Percentiles rank a stretch among this genome's conserved stretches.
Conservation (phyloP, 805 yeast genomes). For the Suhomyces kilbournensis region DNA sequence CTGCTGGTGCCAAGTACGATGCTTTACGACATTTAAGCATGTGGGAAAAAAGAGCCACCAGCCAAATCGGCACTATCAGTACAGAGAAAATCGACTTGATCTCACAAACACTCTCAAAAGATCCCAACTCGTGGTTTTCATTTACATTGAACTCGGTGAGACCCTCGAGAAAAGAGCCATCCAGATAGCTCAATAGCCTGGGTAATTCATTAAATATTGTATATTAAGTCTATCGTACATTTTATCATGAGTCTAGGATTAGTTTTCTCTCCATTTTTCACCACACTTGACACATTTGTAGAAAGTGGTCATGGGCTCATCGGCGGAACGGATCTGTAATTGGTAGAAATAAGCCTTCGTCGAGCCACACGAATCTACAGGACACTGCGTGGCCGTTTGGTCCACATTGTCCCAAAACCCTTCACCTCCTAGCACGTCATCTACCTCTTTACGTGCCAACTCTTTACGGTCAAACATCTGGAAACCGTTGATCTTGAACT, state of each 20-base stretch:
- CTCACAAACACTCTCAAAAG: not conserved
- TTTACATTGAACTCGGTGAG: not conserved
- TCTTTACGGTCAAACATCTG: constrained; percentile 83
- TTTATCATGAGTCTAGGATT: not conserved
- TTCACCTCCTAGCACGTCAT: constrained; percentile 93
- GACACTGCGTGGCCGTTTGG: constrained; percentile 92
- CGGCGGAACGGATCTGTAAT: constrained; percentile 94
- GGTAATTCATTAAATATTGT: not conserved
- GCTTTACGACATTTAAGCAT: not conserved
- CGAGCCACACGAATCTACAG: constrained; percentile 79
- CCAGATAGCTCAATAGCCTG: not conserved
- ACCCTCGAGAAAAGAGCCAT: not conserved
- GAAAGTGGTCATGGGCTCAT: constrained; percentile 99
- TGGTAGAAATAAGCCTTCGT: constrained; percentile 96
- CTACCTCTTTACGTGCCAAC: constrained; percentile 84
- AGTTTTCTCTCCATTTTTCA: constrained; percentile 96
- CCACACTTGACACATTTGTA: constrained; percentile 93
- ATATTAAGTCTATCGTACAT: not conserved
- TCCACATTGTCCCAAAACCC: constrained; percentile 99
- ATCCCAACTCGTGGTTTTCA: constrained; percentile 13
- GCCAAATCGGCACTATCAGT: not conserved
- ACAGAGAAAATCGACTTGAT: not conserved
- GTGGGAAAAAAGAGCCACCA: not conserved
- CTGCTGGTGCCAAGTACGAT: not conserved
- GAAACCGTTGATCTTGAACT: constrained; percentile 80